phyloP scores from a whole-genome alignment of 371 early-diverging fungal species.

The Funneliformis caledonium region DNA sequence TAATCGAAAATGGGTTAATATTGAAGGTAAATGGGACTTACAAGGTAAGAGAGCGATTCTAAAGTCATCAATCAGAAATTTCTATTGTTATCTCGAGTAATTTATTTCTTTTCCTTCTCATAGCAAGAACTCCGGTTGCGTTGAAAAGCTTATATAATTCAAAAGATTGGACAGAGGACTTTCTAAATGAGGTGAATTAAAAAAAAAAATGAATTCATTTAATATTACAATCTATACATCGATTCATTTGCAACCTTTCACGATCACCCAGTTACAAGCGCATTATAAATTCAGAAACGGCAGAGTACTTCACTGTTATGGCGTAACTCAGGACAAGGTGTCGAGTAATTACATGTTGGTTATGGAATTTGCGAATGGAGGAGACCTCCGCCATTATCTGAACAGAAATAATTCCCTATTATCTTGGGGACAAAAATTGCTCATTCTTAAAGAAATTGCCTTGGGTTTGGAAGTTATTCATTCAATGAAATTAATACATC shows the following conservation, averaged over 20 bases:
- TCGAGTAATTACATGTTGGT: conserved; percentile 31
- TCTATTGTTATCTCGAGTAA: background rate
- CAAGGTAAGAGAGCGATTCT: background rate
- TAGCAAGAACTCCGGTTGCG: background rate
- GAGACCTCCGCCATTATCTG: conserved; percentile 4
- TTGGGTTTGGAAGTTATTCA: conserved; percentile 15
- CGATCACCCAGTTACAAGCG: background rate
- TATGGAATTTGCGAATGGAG: conserved; percentile 2
- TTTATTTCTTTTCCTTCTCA: too few species aligned
- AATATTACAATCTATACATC: background rate
- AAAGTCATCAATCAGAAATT: background rate
- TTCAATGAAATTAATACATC: conserved; percentile 2
- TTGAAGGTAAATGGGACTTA: background rate
- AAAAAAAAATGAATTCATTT: background rate
- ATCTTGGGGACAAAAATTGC: conserved; percentile 15
- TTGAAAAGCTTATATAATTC: conserved; percentile 22
- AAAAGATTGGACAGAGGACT: background rate
- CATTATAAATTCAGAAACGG: conserved; percentile 20
- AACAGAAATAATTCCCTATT: background rate
- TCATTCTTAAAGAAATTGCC: background rate
- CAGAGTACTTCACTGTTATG: conserved; percentile 25
- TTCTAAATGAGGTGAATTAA: conserved; percentile 8
- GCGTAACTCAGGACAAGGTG: conserved; percentile 4
- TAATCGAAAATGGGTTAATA: background rate
- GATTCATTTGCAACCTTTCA: background rate